Percentiles rank a stretch among this genome's conserved stretches.
These are phyloP conservation scores for Coprinopsis sp. DNA, from an alignment of 768 basidiomycete genomes.

Conservation along the genomic window DNA sequence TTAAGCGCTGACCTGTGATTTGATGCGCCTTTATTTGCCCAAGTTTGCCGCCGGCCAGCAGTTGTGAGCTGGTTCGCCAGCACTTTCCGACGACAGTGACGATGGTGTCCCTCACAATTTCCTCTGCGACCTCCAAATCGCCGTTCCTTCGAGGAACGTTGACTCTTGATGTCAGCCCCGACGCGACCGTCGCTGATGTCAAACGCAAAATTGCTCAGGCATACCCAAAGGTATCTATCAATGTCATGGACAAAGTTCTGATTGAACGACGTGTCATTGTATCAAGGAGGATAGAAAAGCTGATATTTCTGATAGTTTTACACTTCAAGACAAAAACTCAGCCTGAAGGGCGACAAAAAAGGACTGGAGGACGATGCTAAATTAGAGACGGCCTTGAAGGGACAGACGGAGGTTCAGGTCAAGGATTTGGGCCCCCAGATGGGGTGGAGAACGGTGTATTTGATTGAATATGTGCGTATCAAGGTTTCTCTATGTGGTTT, in stretches of 20 bases:
- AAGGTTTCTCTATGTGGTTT: not conserved
- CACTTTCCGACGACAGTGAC: not conserved
- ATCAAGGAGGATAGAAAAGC: not conserved
- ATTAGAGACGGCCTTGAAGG: conserved; percentile 46
- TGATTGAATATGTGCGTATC: conserved; percentile 87
- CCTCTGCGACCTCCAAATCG: conserved; percentile 41
- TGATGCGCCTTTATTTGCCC: too few species aligned
- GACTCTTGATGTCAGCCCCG: conserved; percentile 41
- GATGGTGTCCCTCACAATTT: conserved; percentile 49
- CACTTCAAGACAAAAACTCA: conserved; percentile 66
- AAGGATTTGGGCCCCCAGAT: conserved; percentile 93
- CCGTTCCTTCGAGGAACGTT: conserved; percentile 46
- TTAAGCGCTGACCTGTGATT: too few species aligned
- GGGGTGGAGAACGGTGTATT: conserved; percentile 82
- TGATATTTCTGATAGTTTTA: conserved; percentile 50
- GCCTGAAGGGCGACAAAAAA: conserved; percentile 57
- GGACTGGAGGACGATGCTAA: conserved; percentile 59
- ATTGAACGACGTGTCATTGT: not conserved
- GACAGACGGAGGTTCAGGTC: conserved; percentile 60
- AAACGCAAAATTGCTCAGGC: conserved; percentile 55
- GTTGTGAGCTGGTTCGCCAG: too few species aligned
- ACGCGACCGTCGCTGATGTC: conserved; percentile 62
- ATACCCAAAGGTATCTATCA: conserved; percentile 30
- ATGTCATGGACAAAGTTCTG: not conserved
- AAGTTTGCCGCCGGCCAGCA: too few species aligned